Percentiles rank a stretch among this genome's conserved stretches.
Conservation (phyloP, 1,284 basidiomycete genomes). For the Volvariella volvacea region DNA sequence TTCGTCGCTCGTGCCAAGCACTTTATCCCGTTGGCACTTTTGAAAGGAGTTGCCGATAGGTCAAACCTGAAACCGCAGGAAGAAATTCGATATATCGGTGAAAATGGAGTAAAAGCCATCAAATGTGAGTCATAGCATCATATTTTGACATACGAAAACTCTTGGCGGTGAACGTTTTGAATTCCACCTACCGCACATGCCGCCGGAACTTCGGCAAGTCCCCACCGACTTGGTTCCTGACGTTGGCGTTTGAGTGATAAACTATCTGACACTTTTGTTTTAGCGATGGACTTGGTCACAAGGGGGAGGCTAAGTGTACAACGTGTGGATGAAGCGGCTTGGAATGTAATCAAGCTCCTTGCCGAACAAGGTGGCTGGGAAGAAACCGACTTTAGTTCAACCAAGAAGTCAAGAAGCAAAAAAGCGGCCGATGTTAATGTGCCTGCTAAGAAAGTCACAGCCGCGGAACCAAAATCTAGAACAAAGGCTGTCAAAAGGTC, state of each 20-base stretch:
- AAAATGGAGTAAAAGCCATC: conserved; percentile 51
- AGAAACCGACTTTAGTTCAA: conserved; percentile 14
- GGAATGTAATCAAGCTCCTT: conserved; percentile 58
- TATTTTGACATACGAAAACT: conserved; percentile 2
- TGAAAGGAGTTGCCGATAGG: conserved; percentile 57
- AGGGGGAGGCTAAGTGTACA: conserved; percentile 88
- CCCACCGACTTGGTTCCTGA: neutral
- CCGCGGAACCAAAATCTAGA: too few species aligned
- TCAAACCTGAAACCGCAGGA: conserved; percentile 32
- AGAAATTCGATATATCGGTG: conserved; percentile 59
- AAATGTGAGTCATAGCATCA: conserved; percentile 37
- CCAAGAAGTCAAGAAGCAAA: conserved; percentile 13
- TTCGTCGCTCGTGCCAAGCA: conserved; percentile 65
- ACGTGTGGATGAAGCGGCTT: conserved; percentile 67
- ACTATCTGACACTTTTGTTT: neutral
- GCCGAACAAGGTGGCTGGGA: conserved; percentile 74
- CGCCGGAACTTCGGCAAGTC: neutral
- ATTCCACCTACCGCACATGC: neutral
- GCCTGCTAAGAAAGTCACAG: neutral
- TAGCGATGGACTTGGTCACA: conserved; percentile 76
- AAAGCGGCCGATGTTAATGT: conserved; percentile 13
- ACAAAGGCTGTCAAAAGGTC: neutral
- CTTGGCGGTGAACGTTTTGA: neutral
- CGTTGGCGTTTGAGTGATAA: neutral
- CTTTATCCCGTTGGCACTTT: conserved; percentile 75